Evolutionary conservation across 257 asterid genomes (phyloP).

Genomic region (Salvia rosmarinus): DNA sequence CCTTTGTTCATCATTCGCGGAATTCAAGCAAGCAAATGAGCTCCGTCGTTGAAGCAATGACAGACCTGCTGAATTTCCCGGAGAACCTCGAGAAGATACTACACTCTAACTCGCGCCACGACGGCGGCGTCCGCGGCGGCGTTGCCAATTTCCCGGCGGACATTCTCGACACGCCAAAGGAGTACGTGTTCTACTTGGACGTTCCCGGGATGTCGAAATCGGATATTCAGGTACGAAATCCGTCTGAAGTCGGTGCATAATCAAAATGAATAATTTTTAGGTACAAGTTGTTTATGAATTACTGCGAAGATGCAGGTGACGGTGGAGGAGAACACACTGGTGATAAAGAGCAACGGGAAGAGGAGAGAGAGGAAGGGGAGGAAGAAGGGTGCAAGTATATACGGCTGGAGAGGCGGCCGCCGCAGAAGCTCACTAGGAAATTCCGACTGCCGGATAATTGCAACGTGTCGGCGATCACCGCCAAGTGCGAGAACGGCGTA

Average conservation of each 20-base stretch:
- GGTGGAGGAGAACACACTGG: slow-evolving; percentile 65
- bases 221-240: slow-evolving; percentile 64
- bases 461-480: slow-evolving; percentile 55
- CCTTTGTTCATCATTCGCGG: not conserved
- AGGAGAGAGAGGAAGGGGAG: slow-evolving; percentile 78
- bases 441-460: slow-evolving; percentile 65
- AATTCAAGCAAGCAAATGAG: slow-evolving; percentile 42
- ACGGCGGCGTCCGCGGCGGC: slow-evolving; percentile 24
- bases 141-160: slow-evolving; percentile 56
- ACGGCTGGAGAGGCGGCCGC: slow-evolving; percentile 63
- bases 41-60: slow-evolving; percentile 59
- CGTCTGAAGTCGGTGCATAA: not conserved
- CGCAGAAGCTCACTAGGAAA: slow-evolving; percentile 62
- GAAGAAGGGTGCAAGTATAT: slow-evolving; percentile 80
- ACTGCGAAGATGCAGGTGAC: slow-evolving; percentile 50
- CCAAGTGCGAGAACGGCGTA: slow-evolving; percentile 76
- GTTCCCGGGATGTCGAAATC: slow-evolving; percentile 85
- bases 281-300: not conserved
- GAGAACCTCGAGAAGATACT: slow-evolving; percentile 55
- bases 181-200: slow-evolving; percentile 63
- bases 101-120: slow-evolving; percentile 37
- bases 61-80: slow-evolving; percentile 61
- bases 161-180: slow-evolving; percentile 65
- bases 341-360: slow-evolving; percentile 74
- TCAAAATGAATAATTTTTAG: not conserved